Base-by-base conservation (phyloP, 805 yeast genomes). In the Komagataella pseudopastoris region DNA sequence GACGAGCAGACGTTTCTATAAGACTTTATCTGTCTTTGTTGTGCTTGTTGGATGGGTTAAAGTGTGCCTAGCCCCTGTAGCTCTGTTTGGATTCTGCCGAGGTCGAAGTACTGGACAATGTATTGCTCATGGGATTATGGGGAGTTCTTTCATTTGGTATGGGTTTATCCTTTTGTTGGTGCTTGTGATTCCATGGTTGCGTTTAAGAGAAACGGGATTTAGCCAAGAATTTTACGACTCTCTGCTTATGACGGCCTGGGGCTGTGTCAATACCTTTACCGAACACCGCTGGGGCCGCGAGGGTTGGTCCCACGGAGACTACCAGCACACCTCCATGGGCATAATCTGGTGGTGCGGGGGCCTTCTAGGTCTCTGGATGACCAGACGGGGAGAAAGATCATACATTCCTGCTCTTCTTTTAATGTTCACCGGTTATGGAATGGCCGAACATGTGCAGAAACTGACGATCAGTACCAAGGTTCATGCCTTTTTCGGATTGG, bases 341-440 rank as follows among this genome's bases (percentile, higher is more conserved):
- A 85, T 91, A 52, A 76, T 91, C 30, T 91, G 97, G 95, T 89
- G 96, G 95, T 79, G 88, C 50, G 95, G 96, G 52, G 98, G 97
- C 6, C 69, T 89, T 56, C 66, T 89, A 23, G 98, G 98, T 1
- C 73, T 91, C 54, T 85, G 77, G 66, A 67, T 90, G 52, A 77
- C 95, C 1, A 70, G 87, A 61, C 78, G 78, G 50, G 80, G 84
- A 48, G 71, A 72, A 53, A 75, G 96, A 58, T 76, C 85, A 43
- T 85, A 81, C 58, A 69, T 91, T 44, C 98, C 98, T 2, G 83
- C 95, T 2, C 57, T 89, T 45, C 78, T 93, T 49, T 76, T 91
- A 56, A 78, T 89, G 10, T 83, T 85, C 61, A 91, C 97, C 0
- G 98, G 97, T 1, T 91, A 88, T 77, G 85, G 96, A 47, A 91